Conservation (phyloP, 768 basidiomycete species). For the Suillus tomentosus region DNA sequence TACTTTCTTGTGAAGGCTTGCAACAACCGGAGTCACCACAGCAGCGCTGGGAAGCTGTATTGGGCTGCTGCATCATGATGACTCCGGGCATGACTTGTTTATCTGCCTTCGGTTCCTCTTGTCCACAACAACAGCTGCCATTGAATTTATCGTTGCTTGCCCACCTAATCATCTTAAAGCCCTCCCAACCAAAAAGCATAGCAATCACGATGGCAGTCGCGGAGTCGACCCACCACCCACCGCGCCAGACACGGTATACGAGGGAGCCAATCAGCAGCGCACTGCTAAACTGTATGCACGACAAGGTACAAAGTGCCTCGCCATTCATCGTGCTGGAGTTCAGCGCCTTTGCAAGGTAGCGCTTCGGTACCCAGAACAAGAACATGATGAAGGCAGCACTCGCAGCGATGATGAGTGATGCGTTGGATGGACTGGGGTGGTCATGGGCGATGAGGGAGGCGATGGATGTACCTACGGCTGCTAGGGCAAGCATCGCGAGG, state of each 20-base stretch:
- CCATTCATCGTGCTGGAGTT: slow-evolving; percentile 46
- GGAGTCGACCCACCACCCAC: slow-evolving; percentile 53
- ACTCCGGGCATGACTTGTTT: not conserved
- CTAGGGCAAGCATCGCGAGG: slow-evolving; percentile 39
- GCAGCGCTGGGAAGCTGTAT: not conserved
- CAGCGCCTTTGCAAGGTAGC: slow-evolving; percentile 45
- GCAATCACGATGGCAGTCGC: slow-evolving; percentile 44
- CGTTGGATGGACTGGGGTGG: slow-evolving; percentile 39
- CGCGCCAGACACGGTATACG: slow-evolving; percentile 41
- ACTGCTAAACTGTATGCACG: slow-evolving; percentile 44
- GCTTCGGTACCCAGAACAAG: slow-evolving; percentile 46
- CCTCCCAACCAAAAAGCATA: slow-evolving; percentile 47
- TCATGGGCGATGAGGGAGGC: slow-evolving; percentile 37
- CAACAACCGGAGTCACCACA: not conserved
- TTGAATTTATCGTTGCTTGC: slow-evolving; percentile 35
- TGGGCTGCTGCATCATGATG: not conserved
- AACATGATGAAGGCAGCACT: slow-evolving; percentile 41
- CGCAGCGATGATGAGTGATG: slow-evolving; percentile 45
- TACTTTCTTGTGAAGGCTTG: slow-evolving; percentile 4
- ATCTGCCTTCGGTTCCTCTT: slow-evolving; percentile 2
- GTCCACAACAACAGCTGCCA: slow-evolving; percentile 38
- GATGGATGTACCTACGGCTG: slow-evolving; percentile 39
- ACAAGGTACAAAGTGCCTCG: slow-evolving; percentile 46
- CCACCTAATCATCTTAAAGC: slow-evolving; percentile 45
- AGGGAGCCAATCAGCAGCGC: slow-evolving; percentile 45